Evolutionary conservation across 2,329 filamentous ascomycete genomes (phyloP).

Genomic region (Penicillium sp.): DNA sequence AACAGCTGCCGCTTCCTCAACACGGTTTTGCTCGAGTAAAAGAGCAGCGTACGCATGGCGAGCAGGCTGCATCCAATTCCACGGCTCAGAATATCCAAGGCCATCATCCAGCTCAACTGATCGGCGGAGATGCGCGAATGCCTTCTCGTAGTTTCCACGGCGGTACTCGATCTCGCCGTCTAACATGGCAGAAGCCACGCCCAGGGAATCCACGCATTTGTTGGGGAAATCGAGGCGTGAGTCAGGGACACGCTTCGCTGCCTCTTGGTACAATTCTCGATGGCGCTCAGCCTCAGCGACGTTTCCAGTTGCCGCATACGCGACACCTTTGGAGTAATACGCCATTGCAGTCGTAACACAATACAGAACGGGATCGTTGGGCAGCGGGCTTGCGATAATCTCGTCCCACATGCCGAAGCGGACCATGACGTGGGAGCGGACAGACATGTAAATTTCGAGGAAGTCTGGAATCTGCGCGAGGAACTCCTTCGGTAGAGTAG

Average conservation of each 20-base stretch:
- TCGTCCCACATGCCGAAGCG: conserved; percentile 73
- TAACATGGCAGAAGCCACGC: conserved; percentile 63
- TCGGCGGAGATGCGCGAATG: conserved; percentile 58
- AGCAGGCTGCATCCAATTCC: conserved; percentile 76
- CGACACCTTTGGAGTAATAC: conserved; percentile 67
- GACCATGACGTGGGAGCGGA: conserved; percentile 67
- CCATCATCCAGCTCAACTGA: conserved; percentile 61
- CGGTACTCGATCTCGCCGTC: conserved; percentile 73
- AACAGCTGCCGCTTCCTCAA: conserved; percentile 55
- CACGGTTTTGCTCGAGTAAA: conserved; percentile 63
- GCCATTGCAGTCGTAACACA: conserved; percentile 67
- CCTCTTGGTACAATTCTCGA: conserved; percentile 51
- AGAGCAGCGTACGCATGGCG: conserved; percentile 70
- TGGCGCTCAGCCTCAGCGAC: conserved; percentile 56
- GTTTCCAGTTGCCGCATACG: conserved; percentile 58
- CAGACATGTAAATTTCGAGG: conserved; percentile 68
- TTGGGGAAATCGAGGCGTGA: conserved; percentile 69
- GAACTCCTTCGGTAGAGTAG: conserved; percentile 61
- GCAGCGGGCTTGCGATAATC: conserved; percentile 57
- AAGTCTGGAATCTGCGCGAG: conserved; percentile 77
- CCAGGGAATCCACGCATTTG: conserved; percentile 61
- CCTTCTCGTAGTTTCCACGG: conserved; percentile 54
- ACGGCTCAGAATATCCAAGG: conserved; percentile 70
- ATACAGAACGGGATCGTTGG: conserved; percentile 60
- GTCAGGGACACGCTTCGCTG: conserved; percentile 53